Evolutionary conservation across 257 asterid species (phyloP), one percentile per base, ranked within the genome.

Genomic region (Ballota nigra): DNA sequence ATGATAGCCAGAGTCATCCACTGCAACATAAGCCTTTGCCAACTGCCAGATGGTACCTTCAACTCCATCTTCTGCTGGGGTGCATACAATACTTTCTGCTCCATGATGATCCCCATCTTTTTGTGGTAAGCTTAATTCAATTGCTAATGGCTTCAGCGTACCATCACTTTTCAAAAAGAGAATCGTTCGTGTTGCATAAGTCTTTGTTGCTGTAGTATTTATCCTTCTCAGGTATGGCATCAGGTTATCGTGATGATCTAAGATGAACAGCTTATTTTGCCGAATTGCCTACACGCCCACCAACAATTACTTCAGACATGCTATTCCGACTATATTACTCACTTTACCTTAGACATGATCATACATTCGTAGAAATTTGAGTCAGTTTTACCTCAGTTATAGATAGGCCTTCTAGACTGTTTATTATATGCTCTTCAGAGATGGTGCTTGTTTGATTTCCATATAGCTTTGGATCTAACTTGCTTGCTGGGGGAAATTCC

Each of bases 71-170:
- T 85, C 84, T 12, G 91, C 84, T 28, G 96, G 97, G 11, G 83
- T 81, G 70, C 70, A 78, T 10, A 91, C 91, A 22, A 73, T 53
- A 77, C 91, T 91, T n/a, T 83, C 64, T 8, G 83, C 80, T 18
- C 96, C 96, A 7, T 62, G 69, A 58, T 77, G 72, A 75, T 85
- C 88, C 10, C 85, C 94, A 0, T 86, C 73, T 28, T 91, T 86
- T 81, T 81, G 89, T n/a, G 97, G 96, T 76, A 82, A 78, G 79
- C 97, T 88, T 67, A 91, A 71, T 75, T 91, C 97, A 70, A 91
- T 91, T 43, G 90, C 95, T 47, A 91, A 13, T 10, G 97, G 96
- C 79, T 74, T 83, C 73, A 91, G 81, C 4, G 86, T 84, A 51
- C 94, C 96, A 43, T 91, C 87, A 22, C 60, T 56, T 80, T 81